A percentile compares a stretch with the other conserved stretches of the same genome.
phyloP scores from a whole-genome alignment of 768 basidiomycete species.

The Hydnomerulius pinastri region DNA sequence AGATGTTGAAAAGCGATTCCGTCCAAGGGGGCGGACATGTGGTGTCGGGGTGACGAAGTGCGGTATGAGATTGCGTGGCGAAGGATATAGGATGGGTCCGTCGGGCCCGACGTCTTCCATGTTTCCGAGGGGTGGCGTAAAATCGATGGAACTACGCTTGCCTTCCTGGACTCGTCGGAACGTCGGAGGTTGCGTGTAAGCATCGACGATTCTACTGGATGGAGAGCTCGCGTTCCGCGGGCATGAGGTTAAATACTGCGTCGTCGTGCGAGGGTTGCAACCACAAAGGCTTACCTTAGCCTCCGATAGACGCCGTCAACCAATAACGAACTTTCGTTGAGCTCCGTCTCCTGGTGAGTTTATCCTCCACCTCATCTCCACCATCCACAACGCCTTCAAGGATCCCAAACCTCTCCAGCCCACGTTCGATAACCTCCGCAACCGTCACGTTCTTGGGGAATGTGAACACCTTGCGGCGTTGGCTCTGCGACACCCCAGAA shows the following conservation, averaged over 20 bases:
- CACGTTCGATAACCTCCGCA: conserved; percentile 92
- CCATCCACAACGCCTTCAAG: conserved; percentile 97
- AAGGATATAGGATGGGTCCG: conserved; percentile 89
- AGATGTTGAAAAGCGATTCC: conserved; percentile 77
- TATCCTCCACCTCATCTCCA: conserved; percentile 97
- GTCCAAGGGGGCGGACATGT: conserved; percentile 77
- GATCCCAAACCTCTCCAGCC: conserved; percentile 92
- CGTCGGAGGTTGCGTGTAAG: conserved; percentile 72
- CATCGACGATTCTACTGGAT: conserved; percentile 83
- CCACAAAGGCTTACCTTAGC: conserved; percentile 56
- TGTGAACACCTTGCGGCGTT: conserved; percentile 81
- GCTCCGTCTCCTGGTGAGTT: conserved; percentile 79
- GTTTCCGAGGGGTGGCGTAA: conserved; percentile 66
- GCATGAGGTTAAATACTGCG: conserved; percentile 12
- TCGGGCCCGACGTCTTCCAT: conserved; percentile 74
- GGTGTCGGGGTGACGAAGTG: conserved; percentile 65
- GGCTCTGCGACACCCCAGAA: conserved; percentile 55
- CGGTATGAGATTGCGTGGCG: conserved; percentile 81
- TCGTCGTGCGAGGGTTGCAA: neutral
- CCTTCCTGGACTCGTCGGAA: conserved; percentile 61
- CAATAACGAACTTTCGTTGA: conserved; percentile 78
- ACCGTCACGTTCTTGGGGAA: conserved; percentile 96
- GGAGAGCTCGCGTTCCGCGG: conserved; percentile 76
- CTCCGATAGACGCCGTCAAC: conserved; percentile 58
- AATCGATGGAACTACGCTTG: conserved; percentile 89